Evolutionary conservation across 345 rosid species (phyloP).

Genomic region (Lepidium sativum): DNA sequence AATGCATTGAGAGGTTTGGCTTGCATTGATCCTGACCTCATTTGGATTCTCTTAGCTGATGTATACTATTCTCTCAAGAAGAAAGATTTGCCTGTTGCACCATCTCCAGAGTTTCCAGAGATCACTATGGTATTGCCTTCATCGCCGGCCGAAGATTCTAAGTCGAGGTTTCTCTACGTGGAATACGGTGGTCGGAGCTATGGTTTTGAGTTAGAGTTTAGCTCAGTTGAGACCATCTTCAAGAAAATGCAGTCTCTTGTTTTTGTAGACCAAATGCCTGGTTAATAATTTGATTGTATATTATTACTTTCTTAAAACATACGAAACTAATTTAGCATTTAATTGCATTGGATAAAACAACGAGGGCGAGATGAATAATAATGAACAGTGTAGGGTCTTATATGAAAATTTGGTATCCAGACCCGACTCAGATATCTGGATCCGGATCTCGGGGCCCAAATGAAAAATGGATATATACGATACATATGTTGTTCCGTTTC

Average conservation of each 20-base stretch:
- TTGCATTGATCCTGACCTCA: constrained; percentile 71
- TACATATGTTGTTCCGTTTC: not conserved
- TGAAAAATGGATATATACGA: no score
- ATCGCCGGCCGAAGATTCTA: constrained; percentile 30
- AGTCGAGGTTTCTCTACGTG: constrained; percentile 46
- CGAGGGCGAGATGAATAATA: not conserved
- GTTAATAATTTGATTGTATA: constrained; percentile 9
- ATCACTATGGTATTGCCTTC: constrained; percentile 46
- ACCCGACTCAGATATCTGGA: constrained; percentile 15
- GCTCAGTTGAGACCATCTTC: constrained; percentile 52
- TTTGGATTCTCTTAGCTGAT: constrained; percentile 87
- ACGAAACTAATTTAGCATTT: not conserved
- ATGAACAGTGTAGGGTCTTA: not conserved
- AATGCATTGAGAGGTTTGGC: constrained; percentile 74
- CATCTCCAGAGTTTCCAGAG: constrained; percentile 42
- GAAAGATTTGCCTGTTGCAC: constrained; percentile 39
- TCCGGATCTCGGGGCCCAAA: not conserved
- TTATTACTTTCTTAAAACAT: not conserved
- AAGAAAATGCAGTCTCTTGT: constrained; percentile 40
- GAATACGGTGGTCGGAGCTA: constrained; percentile 71
- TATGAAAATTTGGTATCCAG: not conserved
- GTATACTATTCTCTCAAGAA: constrained; percentile 59
- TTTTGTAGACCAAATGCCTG: constrained; percentile 32
- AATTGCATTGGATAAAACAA: not conserved
- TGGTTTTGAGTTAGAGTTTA: constrained; percentile 60